These are phyloP conservation scores for Noccaea caerulescens DNA, from an alignment of 345 rosid genomes.

Conservation along the genomic window DNA sequence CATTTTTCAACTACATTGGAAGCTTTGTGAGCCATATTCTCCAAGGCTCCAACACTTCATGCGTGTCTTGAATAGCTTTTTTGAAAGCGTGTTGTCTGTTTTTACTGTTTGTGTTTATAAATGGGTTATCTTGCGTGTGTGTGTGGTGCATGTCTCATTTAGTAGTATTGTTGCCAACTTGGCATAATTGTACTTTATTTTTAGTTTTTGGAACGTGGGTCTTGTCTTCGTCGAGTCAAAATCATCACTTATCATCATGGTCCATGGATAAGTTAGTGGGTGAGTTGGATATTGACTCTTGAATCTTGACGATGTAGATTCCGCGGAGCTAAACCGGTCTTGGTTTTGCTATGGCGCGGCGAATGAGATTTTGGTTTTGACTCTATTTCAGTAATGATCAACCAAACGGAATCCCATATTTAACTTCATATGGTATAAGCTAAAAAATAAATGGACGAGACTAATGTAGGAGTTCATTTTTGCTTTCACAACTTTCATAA, in stretches of 20 bases:
- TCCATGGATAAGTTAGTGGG: slow-evolving; percentile 6
- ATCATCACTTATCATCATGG: slow-evolving; percentile 18
- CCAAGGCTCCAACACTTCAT: slow-evolving; percentile 7
- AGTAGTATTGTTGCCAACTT: slow-evolving; percentile 8
- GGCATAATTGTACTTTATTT: neutral
- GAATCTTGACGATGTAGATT: neutral
- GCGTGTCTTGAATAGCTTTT: neutral
- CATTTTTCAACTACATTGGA: neutral
- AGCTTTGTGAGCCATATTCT: neutral
- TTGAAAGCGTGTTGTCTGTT: slow-evolving; percentile 4
- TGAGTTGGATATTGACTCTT: neutral
- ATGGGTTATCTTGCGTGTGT: slow-evolving; percentile 19
- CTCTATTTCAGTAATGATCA: neutral
- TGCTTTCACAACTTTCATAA: slow-evolving; percentile 6
- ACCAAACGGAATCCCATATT: neutral
- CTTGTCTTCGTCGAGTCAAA: neutral
- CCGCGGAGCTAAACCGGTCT: neutral
- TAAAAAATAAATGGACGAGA: neutral
- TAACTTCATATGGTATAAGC: neutral
- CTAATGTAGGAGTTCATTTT: neutral
- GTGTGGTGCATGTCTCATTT: slow-evolving; percentile 22
- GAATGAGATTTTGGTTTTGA: neutral
- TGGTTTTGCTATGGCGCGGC: neutral
- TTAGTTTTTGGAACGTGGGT: slow-evolving; percentile 1
- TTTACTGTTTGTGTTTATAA: neutral